These are phyloP conservation scores for Prunus fruticosa DNA, from an alignment of 306 rosid species.

Conservation along the genomic window DNA sequence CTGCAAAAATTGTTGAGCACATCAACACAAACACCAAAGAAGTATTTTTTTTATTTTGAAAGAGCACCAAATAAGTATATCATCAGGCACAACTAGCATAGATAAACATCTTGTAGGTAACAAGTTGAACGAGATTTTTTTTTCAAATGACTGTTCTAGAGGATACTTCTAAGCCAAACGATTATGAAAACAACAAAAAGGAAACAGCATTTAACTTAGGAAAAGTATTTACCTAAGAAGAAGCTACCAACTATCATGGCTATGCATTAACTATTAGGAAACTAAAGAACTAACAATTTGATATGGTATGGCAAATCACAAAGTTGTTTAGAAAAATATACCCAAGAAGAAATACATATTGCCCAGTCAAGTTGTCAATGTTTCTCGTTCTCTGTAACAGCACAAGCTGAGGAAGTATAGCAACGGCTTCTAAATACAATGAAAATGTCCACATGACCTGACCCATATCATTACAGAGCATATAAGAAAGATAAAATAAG, in stretches of 20 bases:
- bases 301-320: not conserved
- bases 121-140: not conserved
- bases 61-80: not conserved
- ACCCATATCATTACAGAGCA: conserved; percentile 13
- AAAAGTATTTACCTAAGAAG: not conserved
- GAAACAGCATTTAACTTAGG: not conserved
- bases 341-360: conserved; percentile 91
- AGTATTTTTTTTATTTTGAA: no score
- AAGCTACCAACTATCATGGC: not conserved
- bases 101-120: not conserved
- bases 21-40: not conserved
- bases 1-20: conserved; percentile 45
- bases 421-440: conserved; percentile 82
- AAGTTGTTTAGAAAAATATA: conserved; percentile 20
- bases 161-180: not conserved
- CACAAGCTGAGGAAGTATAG: conserved; percentile 87
- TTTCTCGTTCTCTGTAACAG: conserved; percentile 86
- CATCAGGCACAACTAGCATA: not conserved
- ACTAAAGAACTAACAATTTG: not conserved
- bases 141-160: not conserved
- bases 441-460: conserved; percentile 95
- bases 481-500: conserved; percentile 10
- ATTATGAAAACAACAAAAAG: not conserved
- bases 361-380: conserved; percentile 90
- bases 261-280: not conserved